Evolutionary conservation across 768 basidiomycete species (phyloP).

Genomic region (Hysterangium stoloniferum): DNA sequence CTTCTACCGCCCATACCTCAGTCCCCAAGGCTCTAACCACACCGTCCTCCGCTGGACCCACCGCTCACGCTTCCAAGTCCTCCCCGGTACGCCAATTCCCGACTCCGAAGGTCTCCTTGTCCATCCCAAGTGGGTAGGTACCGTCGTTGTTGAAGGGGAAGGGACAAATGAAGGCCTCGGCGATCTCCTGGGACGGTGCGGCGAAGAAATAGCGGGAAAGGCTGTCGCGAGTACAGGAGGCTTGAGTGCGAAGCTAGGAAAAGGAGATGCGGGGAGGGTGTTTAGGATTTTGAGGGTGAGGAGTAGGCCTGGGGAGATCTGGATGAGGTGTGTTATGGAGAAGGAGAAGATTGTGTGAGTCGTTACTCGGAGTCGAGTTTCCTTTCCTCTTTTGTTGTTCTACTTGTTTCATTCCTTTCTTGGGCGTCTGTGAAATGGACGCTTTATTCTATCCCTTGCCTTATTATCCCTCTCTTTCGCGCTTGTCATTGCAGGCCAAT

Average conservation of each 20-base stretch:
- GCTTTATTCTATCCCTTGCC: too few relatives aligned
- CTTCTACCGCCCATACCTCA: conserved; percentile 20
- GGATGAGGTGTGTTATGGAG: conserved; percentile 56
- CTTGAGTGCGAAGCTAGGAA: conserved; percentile 30
- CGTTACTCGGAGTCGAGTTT: too few relatives aligned
- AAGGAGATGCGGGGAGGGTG: conserved; percentile 40
- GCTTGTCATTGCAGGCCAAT: too few relatives aligned
- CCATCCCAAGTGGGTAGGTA: conserved; percentile 79
- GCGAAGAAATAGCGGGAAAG: conserved; percentile 56
- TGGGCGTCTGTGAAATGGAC: too few relatives aligned
- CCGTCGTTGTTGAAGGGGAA: conserved; percentile 76
- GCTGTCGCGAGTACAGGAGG: conserved; percentile 31
- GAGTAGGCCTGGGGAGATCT: conserved; percentile 71
- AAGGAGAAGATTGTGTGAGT: conserved; percentile 57
- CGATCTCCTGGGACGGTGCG: conserved; percentile 70
- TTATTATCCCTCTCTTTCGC: too few relatives aligned
- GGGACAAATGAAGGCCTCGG: conserved; percentile 80
- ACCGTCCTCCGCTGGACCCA: conserved; percentile 84
- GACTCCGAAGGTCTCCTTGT: conserved; percentile 48
- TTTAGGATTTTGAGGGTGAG: conserved; percentile 72
- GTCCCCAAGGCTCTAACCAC: conserved; percentile 72
- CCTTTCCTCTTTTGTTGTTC: too few relatives aligned
- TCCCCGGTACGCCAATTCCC: conserved; percentile 49
- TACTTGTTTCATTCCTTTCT: too few relatives aligned
- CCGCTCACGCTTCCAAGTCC: conserved; percentile 67